These are phyloP conservation scores for Ascochyta clinopodiicola DNA, from an alignment of 2,329 filamentous ascomycete species.

Conservation along the genomic window DNA sequence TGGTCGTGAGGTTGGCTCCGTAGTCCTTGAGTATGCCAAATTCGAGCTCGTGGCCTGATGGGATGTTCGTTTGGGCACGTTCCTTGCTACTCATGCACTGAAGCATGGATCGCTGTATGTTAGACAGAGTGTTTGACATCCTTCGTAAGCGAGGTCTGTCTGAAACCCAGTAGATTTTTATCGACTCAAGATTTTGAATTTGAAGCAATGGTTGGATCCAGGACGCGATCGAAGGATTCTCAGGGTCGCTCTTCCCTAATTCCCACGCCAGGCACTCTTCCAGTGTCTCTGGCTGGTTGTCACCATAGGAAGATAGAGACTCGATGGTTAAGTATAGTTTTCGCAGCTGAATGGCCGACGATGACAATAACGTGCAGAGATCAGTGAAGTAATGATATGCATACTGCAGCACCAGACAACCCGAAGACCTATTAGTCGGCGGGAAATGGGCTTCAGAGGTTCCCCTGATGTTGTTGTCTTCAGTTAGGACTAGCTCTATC, in stretches of 20 bases:
- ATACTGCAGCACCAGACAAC: slow-evolving; percentile 26
- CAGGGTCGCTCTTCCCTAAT: slow-evolving; percentile 7
- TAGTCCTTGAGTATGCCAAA: slow-evolving; percentile 2
- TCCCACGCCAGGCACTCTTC: slow-evolving; percentile 22
- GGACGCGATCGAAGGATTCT: slow-evolving; percentile 17
- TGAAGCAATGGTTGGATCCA: slow-evolving; percentile 30
- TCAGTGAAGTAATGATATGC: slow-evolving; percentile 31
- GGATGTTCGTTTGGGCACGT: not conserved
- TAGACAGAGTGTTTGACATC: slow-evolving; percentile 20
- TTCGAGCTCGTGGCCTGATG: not conserved
- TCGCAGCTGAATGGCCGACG: slow-evolving; percentile 23
- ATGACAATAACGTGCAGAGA: slow-evolving; percentile 30
- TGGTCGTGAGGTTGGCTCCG: not conserved
- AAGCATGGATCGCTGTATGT: slow-evolving; percentile 25
- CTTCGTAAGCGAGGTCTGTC: slow-evolving; percentile 20
- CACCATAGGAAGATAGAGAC: slow-evolving; percentile 13
- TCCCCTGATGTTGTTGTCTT: slow-evolving; percentile 28
- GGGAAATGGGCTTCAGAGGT: slow-evolving; percentile 23
- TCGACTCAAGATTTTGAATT: slow-evolving; percentile 18
- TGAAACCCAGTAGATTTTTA: slow-evolving; percentile 26
- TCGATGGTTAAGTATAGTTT: slow-evolving; percentile 27
- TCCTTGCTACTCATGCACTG: not conserved
- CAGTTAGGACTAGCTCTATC: slow-evolving; percentile 25
- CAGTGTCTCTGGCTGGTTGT: slow-evolving; percentile 9
- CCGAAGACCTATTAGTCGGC: slow-evolving; percentile 21